Evolutionary conservation across 1,139 yeast species (phyloP).

Genomic region (Pichia sp.): DNA sequence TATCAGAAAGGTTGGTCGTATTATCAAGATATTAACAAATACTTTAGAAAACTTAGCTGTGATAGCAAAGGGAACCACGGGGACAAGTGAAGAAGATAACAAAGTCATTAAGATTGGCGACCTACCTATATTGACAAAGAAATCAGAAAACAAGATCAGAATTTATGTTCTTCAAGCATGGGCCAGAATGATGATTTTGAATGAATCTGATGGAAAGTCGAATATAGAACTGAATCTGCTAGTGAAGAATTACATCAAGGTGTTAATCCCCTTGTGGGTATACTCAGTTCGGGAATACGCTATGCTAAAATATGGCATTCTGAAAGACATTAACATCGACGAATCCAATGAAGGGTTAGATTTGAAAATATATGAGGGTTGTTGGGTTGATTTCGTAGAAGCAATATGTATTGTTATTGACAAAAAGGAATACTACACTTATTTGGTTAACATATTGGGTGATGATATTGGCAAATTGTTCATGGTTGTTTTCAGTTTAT

Average conservation of each 20-base stretch:
- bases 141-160: conserved; percentile 62
- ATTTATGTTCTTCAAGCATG: conserved; percentile 78
- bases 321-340: conserved; percentile 22
- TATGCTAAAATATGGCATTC: conserved; percentile 52
- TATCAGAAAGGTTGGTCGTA: conserved; percentile 50
- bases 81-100: conserved; percentile 24
- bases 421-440: conserved; percentile 37
- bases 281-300: conserved; percentile 72
- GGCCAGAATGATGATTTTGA: conserved; percentile 66
- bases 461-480: conserved; percentile 71
- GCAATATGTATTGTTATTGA: conserved; percentile 70
- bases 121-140: conserved; percentile 36
- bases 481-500: conserved; percentile 78
- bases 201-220: conserved; percentile 26
- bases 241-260: conserved; percentile 54
- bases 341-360: conserved; percentile 41
- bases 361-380: conserved; percentile 52
- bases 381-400: conserved; percentile 78
- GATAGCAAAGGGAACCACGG: conserved; percentile 18
- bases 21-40: conserved; percentile 61
- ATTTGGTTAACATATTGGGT: conserved; percentile 44
- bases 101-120: conserved; percentile 36
- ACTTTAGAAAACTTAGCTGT: conserved; percentile 61
- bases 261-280: conserved; percentile 77
- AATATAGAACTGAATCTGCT: conserved; percentile 37